These are phyloP conservation scores for Beauveria caledonica DNA, from an alignment of 2,329 filamentous ascomycete genomes.

Conservation along the genomic window DNA sequence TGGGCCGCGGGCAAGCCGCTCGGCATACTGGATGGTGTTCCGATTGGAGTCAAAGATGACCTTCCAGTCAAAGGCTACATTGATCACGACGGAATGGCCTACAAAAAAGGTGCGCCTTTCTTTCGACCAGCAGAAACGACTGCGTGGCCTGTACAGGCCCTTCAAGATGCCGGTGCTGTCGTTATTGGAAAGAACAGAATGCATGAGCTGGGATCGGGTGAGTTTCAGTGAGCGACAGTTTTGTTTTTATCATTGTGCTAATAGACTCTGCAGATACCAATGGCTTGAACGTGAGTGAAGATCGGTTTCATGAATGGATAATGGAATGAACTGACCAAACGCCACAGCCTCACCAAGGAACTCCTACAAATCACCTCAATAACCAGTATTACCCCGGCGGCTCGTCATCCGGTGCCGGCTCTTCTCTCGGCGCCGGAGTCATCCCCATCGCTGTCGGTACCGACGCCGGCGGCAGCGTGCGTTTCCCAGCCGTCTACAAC, in stretches of 20 bases:
- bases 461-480: conserved; percentile 68
- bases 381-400: conserved; percentile 70
- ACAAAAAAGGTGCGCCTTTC: conserved; percentile 44
- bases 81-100: conserved; percentile 54
- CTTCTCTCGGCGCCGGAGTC: conserved; percentile 60
- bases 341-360: conserved; percentile 44
- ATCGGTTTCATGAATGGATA: background rate
- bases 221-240: conserved; percentile 29
- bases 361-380: conserved; percentile 72
- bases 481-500: conserved; percentile 68
- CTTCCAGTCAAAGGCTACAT: conserved; percentile 62
- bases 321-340: conserved; percentile 29
- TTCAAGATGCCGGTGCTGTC: conserved; percentile 67
- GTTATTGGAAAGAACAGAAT: conserved; percentile 70
- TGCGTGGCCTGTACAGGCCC: conserved; percentile 61
- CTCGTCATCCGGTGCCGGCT: conserved; percentile 69
- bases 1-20: conserved; percentile 59
- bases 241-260: background rate
- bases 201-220: conserved; percentile 67
- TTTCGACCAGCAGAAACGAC: conserved; percentile 48
- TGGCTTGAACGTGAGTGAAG: conserved; percentile 59
- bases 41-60: conserved; percentile 79
- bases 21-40: conserved; percentile 70
- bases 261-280: conserved; percentile 52
- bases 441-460: conserved; percentile 69